Evolutionary conservation across 371 early-diverging fungal species (phyloP), one percentile per base, ranked within the genome.

Genomic region (Globomyces sp.): DNA sequence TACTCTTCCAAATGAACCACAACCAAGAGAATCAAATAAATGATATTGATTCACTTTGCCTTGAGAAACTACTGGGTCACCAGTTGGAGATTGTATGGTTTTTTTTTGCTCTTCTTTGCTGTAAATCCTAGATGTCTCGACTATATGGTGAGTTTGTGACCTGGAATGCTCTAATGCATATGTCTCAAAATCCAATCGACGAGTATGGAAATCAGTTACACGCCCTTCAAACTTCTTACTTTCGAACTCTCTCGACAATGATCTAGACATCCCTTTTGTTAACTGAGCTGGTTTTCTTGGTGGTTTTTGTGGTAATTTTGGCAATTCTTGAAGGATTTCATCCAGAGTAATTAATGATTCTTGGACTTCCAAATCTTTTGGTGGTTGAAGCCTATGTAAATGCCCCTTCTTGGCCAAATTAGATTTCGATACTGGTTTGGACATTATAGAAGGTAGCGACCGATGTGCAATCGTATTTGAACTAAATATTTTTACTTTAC

Each of bases 41-140:
- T 74, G 64, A 62, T 84, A 86, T 69, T 84, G 83, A 66, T 86
- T 86, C n/a, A 86, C 74, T 41, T 71, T 71, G 1, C 83, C 85
- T 60, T 84, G 76, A 1, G 68, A 13, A 10, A 65, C 63, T 63
- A 77, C 80, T 24, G 68, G 60, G 45, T 52, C 48, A 1, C 71
- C 70, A 1, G 6, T 42, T 36, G 57, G 44, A 9, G 58, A 13
- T 44, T 44, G 42, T 34, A 58, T 58, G 5, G 58, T 58, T 5
- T 58, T 13, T 13, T 11, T n/a, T 13, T 13, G 4, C 1, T 58
- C 58, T 46, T 46, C 37, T 58, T 46, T 42, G 4, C 36, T 13
- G 36, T 58, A 58, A 36, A 58, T 46, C n/a, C 58, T 42, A 13
- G 42, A 34, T 5, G 58, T 58, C 36, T 58, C 58, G 5, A 58